phyloP scores from a whole-genome alignment of 805 yeast species.

The Suhomyces kilbournensis region DNA sequence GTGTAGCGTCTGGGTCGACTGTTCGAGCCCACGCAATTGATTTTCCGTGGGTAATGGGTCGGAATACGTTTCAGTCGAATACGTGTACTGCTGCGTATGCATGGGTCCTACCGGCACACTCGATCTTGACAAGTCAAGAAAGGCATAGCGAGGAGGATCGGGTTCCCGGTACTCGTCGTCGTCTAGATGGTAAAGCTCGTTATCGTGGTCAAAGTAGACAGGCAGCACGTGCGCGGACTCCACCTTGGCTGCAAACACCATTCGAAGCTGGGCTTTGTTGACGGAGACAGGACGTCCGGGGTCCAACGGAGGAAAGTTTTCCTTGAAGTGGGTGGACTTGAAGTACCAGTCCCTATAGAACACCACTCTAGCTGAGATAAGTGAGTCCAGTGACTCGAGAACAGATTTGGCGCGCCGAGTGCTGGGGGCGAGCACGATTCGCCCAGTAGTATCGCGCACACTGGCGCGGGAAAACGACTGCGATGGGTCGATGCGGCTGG shows the following conservation, averaged over 20 bases:
- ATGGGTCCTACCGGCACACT: not conserved
- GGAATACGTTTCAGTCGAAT: not conserved
- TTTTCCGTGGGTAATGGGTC: conserved; percentile 1
- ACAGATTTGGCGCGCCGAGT: not conserved
- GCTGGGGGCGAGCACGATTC: not conserved
- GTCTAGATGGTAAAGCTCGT: conserved; percentile 8
- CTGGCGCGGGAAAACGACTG: not conserved
- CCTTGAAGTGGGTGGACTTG: conserved; percentile 5
- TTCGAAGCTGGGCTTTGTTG: conserved; percentile 9
- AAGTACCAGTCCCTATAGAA: conserved; percentile 38
- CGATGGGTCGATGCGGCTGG: not conserved
- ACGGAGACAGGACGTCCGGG: not conserved
- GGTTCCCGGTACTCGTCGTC: conserved; percentile 1
- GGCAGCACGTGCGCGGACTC: conserved; percentile 9
- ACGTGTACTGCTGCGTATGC: not conserved
- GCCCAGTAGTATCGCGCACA: not conserved
- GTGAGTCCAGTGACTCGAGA: conserved; percentile 12
- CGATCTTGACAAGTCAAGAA: conserved; percentile 12
- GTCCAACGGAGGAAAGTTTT: not conserved
- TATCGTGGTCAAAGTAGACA: conserved; percentile 24
- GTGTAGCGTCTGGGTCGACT: not conserved
- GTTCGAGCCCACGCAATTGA: conserved; percentile 1
- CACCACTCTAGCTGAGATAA: conserved; percentile 22
- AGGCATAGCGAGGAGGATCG: not conserved
- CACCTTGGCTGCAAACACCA: conserved; percentile 16